These are phyloP conservation scores for Fusarium longipes DNA, from an alignment of 2,329 filamentous ascomycete species.

Conservation along the genomic window DNA sequence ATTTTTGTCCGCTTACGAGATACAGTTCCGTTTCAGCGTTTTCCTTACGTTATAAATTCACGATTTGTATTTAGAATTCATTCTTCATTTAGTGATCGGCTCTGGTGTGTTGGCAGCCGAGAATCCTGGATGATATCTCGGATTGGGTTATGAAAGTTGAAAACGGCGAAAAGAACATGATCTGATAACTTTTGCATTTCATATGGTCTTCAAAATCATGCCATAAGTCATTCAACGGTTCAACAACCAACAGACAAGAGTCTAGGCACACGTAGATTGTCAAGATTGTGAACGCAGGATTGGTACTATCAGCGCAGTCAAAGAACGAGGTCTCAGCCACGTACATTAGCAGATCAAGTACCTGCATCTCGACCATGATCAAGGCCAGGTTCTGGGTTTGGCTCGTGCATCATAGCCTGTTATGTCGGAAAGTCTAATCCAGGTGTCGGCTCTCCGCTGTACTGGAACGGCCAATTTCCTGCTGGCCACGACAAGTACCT, in stretches of 20 bases:
- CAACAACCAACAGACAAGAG: background rate
- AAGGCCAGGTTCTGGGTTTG: background rate
- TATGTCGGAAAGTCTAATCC: background rate
- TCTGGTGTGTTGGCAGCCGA: background rate
- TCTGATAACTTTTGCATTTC: background rate
- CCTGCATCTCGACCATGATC: background rate
- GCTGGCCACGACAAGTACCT: background rate
- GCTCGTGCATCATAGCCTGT: background rate
- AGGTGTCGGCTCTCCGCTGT: background rate
- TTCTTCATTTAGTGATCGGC: background rate
- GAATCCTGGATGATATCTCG: background rate
- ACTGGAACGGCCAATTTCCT: background rate
- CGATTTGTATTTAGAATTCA: background rate
- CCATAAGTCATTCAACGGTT: background rate
- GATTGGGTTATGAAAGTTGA: background rate
- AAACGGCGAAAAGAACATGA: background rate
- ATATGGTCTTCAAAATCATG: background rate
- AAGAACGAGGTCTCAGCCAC: background rate
- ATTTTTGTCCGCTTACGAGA: fast-evolving
- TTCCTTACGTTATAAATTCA: too few species aligned
- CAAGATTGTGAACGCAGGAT: background rate
- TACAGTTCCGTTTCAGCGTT: too few species aligned
- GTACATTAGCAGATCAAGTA: background rate
- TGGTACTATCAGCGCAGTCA: background rate
- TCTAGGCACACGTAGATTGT: background rate